Evolutionary conservation across 106 monocot genomes (phyloP).

Genomic region (Dendrobium catenatum): DNA sequence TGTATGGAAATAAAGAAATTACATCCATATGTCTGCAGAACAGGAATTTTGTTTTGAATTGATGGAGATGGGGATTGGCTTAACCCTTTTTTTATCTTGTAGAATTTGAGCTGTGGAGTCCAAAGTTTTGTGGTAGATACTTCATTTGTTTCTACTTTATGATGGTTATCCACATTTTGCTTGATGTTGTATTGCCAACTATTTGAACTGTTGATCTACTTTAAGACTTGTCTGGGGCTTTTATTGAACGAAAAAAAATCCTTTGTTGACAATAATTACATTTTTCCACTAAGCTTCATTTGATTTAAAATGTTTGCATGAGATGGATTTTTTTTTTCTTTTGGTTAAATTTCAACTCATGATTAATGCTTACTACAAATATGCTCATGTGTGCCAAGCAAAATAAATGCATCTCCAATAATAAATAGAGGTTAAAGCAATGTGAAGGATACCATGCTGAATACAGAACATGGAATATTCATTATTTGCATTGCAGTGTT

Average conservation of each 20-base stretch:
- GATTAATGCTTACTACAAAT: not conserved
- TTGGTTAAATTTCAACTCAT: not conserved
- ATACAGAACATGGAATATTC: too few species aligned
- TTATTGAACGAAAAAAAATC: too few species aligned
- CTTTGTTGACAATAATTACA: not conserved
- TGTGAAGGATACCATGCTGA: too few species aligned
- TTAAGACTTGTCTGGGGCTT: too few species aligned
- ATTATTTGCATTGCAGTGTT: too few species aligned
- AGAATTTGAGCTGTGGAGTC: not conserved
- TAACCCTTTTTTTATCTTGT: not conserved
- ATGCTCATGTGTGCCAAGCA: not conserved
- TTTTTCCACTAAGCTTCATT: not conserved
- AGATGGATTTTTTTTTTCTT: not conserved
- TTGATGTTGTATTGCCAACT: too few species aligned
- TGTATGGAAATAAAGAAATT: not conserved
- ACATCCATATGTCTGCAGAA: not conserved
- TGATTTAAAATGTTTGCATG: not conserved
- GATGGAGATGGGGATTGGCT: not conserved
- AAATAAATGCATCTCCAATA: too few species aligned
- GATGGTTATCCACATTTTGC: too few species aligned
- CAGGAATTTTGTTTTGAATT: not conserved
- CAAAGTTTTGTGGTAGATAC: not conserved
- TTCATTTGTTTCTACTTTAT: too few species aligned
- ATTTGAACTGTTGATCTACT: too few species aligned
- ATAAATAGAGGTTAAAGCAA: too few species aligned